These are phyloP conservation scores for Blastobotrys parvus DNA, from an alignment of 805 yeast species.

Conservation along the genomic window DNA sequence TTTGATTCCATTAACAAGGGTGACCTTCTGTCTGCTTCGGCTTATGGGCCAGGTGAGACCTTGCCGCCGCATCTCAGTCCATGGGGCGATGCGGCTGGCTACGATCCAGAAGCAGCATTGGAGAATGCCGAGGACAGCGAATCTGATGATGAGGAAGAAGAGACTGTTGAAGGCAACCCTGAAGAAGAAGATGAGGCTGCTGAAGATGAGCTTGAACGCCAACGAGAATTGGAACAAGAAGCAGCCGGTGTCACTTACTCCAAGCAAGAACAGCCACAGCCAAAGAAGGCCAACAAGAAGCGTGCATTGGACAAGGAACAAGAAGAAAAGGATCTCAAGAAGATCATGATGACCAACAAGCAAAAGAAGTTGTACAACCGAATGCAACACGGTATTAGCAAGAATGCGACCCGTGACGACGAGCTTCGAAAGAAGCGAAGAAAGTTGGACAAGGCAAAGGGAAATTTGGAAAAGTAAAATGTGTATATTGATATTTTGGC, in stretches of 20 bases:
- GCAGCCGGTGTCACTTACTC: slow-evolving; percentile 78
- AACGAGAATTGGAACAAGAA: slow-evolving; percentile 83
- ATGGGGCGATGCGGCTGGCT: slow-evolving; percentile 94
- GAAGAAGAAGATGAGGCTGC: slow-evolving; percentile 43
- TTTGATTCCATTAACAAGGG: slow-evolving; percentile 84
- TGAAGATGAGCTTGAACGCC: slow-evolving; percentile 41
- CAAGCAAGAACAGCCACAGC: slow-evolving; percentile 34
- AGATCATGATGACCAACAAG: slow-evolving; percentile 96
- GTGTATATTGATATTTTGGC: not conserved
- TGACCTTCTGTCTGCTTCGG: slow-evolving; percentile 63
- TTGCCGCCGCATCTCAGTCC: slow-evolving; percentile 97
- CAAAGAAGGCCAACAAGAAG: slow-evolving; percentile 31
- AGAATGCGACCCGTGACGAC: slow-evolving; percentile 72
- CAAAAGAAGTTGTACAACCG: slow-evolving; percentile 88
- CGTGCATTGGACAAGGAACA: slow-evolving; percentile 42
- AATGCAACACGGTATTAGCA: slow-evolving; percentile 85
- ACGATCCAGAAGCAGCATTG: slow-evolving; percentile 66
- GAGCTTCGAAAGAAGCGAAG: slow-evolving; percentile 58
- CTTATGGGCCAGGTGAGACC: slow-evolving; percentile 88
- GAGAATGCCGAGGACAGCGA: slow-evolving; percentile 44
- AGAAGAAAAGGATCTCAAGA: slow-evolving; percentile 85
- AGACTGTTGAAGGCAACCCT: slow-evolving; percentile 42
- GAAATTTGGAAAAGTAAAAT: not conserved
- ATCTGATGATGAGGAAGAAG: slow-evolving; percentile 44
- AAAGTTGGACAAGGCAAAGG: slow-evolving; percentile 27